Evolutionary conservation across 371 early-diverging fungal species (phyloP).

Genomic region (Rhizomucor pusillus): DNA sequence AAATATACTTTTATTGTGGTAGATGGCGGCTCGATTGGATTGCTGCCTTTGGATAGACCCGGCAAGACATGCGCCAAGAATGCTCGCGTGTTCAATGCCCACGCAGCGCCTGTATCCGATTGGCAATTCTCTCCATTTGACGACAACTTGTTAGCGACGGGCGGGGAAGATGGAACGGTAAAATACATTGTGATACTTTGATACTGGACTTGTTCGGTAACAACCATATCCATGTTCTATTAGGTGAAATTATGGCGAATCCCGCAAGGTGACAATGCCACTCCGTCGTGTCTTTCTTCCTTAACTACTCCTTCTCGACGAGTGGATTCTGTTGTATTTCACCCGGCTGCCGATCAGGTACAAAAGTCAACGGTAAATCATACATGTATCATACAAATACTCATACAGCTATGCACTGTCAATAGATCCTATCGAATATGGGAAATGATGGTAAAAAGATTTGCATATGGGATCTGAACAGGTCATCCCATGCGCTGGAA

Average conservation of each 20-base stretch:
- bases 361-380: constrained; percentile 1
- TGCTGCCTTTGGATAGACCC: constrained; percentile 37
- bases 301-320: constrained; percentile 34
- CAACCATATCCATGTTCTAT: too few relatives aligned
- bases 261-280: constrained; percentile 8
- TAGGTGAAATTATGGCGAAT: constrained; percentile 43
- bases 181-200: background rate
- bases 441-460: constrained; percentile 53
- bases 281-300: constrained; percentile 10
- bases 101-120: constrained; percentile 48
- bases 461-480: constrained; percentile 67
- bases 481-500: constrained; percentile 16
- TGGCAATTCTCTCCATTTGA: constrained; percentile 59
- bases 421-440: constrained; percentile 27
- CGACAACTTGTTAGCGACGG: constrained; percentile 44
- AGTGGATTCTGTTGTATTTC: constrained; percentile 49
- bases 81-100: constrained; percentile 39
- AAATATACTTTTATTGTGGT: background rate
- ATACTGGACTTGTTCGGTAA: background rate
- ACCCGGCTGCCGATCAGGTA: constrained; percentile 58
- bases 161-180: constrained; percentile 56
- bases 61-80: constrained; percentile 43
- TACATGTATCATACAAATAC: too few relatives aligned
- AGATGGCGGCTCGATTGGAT: constrained; percentile 42
- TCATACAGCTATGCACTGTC: too few relatives aligned